Percentiles rank a stretch among this genome's conserved stretches.
Conservation (phyloP, 2,329 filamentous ascomycete species). For the Hypoxylon sp. region DNA sequence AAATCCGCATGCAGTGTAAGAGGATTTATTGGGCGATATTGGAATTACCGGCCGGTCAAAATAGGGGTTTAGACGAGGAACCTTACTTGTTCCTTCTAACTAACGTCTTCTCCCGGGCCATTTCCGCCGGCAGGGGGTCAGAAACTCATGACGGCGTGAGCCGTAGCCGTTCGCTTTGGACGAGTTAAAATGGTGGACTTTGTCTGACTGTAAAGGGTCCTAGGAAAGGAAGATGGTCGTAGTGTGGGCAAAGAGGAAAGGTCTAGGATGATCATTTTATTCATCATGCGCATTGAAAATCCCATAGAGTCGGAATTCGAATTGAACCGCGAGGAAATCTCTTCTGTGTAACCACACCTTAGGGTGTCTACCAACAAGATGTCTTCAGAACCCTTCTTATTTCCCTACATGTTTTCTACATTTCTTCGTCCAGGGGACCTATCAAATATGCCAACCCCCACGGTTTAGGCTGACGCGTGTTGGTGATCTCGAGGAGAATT, state of each 20-base stretch:
- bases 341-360: conserved; percentile 42
- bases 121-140: neutral
- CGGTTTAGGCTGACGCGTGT: conserved; percentile 11
- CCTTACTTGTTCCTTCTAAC: conserved; percentile 8
- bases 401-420: neutral
- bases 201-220: neutral
- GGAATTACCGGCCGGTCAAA: conserved; percentile 20
- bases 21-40: conserved; percentile 5
- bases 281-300: conserved; percentile 31
- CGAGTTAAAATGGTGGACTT: neutral
- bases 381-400: conserved; percentile 3
- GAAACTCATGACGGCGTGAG: conserved; percentile 4
- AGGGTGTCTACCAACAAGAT: conserved; percentile 8
- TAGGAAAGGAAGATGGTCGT: neutral
- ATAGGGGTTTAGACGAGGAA: conserved; percentile 22
- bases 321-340: conserved; percentile 6
- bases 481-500: neutral
- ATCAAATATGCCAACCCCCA: conserved; percentile 29
- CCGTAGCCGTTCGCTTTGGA: neutral
- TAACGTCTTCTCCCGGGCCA: neutral
- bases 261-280: conserved; percentile 16
- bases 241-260: conserved; percentile 5
- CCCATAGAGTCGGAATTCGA: conserved; percentile 29
- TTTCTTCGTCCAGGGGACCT: conserved; percentile 6
- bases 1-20: conserved; percentile 29